Evolutionary conservation across 192 early-diverging fungal genomes (phyloP).

Genomic region (Coemansia sp.): DNA sequence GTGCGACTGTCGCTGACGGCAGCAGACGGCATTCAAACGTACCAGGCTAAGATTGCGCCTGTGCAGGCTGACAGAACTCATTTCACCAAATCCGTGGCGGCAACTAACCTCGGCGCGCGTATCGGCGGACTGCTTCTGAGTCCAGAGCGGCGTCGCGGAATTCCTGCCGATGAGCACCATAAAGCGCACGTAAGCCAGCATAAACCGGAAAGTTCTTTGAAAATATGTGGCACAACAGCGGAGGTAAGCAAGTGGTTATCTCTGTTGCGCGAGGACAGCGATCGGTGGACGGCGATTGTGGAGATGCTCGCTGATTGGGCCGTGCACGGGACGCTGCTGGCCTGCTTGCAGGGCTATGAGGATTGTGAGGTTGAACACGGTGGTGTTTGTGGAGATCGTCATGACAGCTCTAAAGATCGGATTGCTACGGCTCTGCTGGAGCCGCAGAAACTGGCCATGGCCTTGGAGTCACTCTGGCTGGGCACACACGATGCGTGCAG

Average conservation of each 20-base stretch:
- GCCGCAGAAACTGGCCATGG: background rate
- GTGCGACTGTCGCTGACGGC: background rate
- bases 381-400: too few species aligned
- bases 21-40: background rate
- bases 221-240: background rate
- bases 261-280: conserved; percentile 8
- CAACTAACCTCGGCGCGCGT: conserved; percentile 31
- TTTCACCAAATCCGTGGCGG: background rate
- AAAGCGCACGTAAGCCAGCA: background rate
- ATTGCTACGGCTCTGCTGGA: background rate
- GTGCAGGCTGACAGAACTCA: background rate
- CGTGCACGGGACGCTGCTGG: conserved; percentile 18
- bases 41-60: conserved; percentile 1
- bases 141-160: background rate
- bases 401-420: background rate
- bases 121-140: conserved; percentile 42
- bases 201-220: background rate
- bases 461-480: background rate
- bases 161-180: background rate
- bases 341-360: background rate
- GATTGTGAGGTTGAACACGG: too few species aligned
- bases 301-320: conserved; percentile 44
- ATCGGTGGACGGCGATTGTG: conserved; percentile 24
- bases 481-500: background rate
- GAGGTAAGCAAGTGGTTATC: background rate